Base-by-base conservation (phyloP, 1,284 basidiomycete species). In the Chondrostereum purpureum region DNA sequence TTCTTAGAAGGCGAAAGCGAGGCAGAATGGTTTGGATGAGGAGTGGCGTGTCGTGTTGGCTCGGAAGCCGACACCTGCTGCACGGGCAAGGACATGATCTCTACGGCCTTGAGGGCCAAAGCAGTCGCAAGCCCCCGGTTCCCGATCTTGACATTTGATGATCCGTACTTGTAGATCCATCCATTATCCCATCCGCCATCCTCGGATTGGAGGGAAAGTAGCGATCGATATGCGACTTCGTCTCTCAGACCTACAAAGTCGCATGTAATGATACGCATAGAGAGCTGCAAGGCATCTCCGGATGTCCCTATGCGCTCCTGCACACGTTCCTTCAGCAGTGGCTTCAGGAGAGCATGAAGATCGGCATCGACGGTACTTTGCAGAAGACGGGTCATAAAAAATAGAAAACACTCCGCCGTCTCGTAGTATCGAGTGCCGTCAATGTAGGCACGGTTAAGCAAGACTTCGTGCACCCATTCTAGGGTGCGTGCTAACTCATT, bases 381-480 rank as follows among this genome's bases (percentile, higher is more conserved):
- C 13, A 79, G 60, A 3, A 80, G 65, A 12, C 77, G 72, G 43
- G 64, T 63, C 42, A 77, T 57, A 60, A 78, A 78, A 57, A 64
- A 78, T 5, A 79, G 65, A 56, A 78, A 78, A 48, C 65, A 68
- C 13, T 78, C 78, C 0, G 75, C 60, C 0, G 68, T 70, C 33
- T 66, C 65, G 54, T 80, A 80, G 56, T 80, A 80, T 10, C 73
- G 65, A 13, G 77, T 78, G 3, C 78, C 78, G 14, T 74, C 68
- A 16, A 71, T 54, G 54, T 79, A 80, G 2, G 75, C 77, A 16
- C 73, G 67, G 54, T 77, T 67, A 21, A 64, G 52, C 18, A 80
- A 65, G 14, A 77, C 70, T 31, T 69, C 64, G 35, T 64, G 58
- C 2, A 78, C 65, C 77, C 77, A 80, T 23, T 69, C 59, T 8